Conservation (phyloP, 495 filamentous ascomycete genomes). For the Cladorrhinum samala region DNA sequence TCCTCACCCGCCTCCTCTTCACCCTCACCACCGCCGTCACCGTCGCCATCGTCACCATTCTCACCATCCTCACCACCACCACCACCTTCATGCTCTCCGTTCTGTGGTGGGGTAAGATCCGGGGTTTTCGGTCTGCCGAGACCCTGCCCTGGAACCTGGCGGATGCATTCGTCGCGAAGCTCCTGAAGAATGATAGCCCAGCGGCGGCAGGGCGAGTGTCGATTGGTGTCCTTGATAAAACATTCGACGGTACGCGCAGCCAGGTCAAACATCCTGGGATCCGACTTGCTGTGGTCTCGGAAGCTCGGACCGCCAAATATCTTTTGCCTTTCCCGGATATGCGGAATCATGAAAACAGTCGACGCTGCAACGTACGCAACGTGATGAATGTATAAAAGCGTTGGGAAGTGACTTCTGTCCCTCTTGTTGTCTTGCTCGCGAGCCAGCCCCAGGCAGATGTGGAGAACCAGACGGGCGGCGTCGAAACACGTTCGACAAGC, state of each 20-base stretch:
- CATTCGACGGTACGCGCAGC: slow-evolving; percentile 7
- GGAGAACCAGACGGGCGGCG: slow-evolving; percentile 38
- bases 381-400: slow-evolving; percentile 19
- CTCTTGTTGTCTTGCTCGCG: slow-evolving; percentile 5
- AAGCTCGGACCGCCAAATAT: not conserved
- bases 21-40: not conserved
- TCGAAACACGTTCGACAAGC: slow-evolving; percentile 38
- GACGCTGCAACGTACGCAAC: slow-evolving; percentile 14
- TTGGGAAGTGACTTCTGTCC: slow-evolving; percentile 17
- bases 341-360: slow-evolving; percentile 10
- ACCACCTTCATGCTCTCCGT: not conserved
- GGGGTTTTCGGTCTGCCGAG: not conserved
- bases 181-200: slow-evolving; percentile 22
- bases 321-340: slow-evolving; percentile 16
- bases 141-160: slow-evolving; percentile 1
- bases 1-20: not conserved
- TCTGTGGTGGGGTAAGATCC: not conserved
- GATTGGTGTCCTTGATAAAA: slow-evolving; percentile 8
- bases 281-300: slow-evolving; percentile 4
- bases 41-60: not conserved
- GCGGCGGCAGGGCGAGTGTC: slow-evolving; percentile 13
- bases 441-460: slow-evolving; percentile 13
- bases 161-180: slow-evolving; percentile 10
- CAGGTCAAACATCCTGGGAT: slow-evolving; percentile 5
- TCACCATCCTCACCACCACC: not conserved